Evolutionary conservation across 129 eudicot species (phyloP).

Genomic region (Chrysanthemum makinoi): DNA sequence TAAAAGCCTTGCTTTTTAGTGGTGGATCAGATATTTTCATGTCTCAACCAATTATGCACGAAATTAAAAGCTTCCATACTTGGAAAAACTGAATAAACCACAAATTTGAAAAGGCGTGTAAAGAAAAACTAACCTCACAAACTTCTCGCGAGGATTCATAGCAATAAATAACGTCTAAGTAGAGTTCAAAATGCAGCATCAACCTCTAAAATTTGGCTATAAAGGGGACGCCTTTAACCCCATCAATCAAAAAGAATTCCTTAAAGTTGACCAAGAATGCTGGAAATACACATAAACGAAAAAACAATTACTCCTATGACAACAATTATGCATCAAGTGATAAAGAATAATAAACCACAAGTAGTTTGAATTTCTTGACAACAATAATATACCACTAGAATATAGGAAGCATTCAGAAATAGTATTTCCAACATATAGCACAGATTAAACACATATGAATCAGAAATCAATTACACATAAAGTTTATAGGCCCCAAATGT

Average conservation of each 20-base stretch:
- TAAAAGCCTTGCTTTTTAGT: no score
- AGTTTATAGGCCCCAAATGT: conserved; percentile 7
- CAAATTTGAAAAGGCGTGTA: background rate
- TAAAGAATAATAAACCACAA: background rate
- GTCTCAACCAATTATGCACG: no score
- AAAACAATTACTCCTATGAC: conserved; percentile 1
- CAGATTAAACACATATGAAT: background rate
- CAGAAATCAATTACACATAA: conserved; percentile 7
- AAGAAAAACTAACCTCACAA: conserved; percentile 66
- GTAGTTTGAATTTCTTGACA: background rate
- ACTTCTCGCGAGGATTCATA: conserved; percentile 63
- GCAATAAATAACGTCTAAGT: conserved; percentile 17
- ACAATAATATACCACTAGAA: background rate
- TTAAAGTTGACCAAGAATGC: conserved; percentile 22
- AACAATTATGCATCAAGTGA: background rate
- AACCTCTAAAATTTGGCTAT: conserved; percentile 9
- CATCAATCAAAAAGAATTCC: conserved; percentile 14
- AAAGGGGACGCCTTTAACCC: conserved; percentile 21
- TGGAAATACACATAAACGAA: conserved; percentile 6
- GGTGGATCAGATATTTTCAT: no score
- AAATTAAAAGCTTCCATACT: no score
- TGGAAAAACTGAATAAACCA: no score
- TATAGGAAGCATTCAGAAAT: background rate
- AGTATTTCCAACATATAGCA: background rate
- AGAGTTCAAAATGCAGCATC: conserved; percentile 10